Evolutionary conservation across 176 grass and related monocot species (phyloP), one percentile per base, ranked within the genome.

Genomic region (Juncus inflexus): DNA sequence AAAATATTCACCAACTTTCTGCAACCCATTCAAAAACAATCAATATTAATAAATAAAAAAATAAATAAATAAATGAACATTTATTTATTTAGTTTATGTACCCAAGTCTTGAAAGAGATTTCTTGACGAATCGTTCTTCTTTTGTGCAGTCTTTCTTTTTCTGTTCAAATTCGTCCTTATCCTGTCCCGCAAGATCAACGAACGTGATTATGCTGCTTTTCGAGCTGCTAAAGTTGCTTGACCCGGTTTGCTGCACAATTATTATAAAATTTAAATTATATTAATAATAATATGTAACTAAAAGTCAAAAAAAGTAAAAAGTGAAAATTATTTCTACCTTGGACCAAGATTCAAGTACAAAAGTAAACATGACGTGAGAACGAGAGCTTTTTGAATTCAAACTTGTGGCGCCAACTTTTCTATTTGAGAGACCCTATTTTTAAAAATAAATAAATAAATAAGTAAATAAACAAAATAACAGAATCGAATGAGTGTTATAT

Each of bases 331-430:
- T 47, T 47, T 47, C 2, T 92, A 90, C 94, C 94, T 99, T 99
- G 78, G 82, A 82, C 94, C 94, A 99, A 66, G 85, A 85, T 89
- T 92, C 94, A 75, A 99, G 72, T 37, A 86, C 58, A 19, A 89
- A 92, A 68, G 82, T 99, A 72, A 99, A 86, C 53, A 92, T 82
- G 53, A 92, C 75, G 75, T 99, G 94, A 60, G 94, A 99, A 77
- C 94, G 85, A 41, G 94, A 99, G 73, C 89, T 92, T 79, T 90
- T 99, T 53, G 87, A 92, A 63, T 99, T 92, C 83, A 84, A 80
- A 63, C 85, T 89, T 28, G 83, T 89, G 2, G 83, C 72, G 50
- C 94, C 94, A 70, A 92, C 72, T 92, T 92, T 99, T 86, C 89
- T 92, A 11, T 99, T 99, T 79, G 94, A 74, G 3, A 99, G 72